Evolutionary conservation across 208 protist species (phyloP).

Genomic region (Spironucleus salmonicida): DNA sequence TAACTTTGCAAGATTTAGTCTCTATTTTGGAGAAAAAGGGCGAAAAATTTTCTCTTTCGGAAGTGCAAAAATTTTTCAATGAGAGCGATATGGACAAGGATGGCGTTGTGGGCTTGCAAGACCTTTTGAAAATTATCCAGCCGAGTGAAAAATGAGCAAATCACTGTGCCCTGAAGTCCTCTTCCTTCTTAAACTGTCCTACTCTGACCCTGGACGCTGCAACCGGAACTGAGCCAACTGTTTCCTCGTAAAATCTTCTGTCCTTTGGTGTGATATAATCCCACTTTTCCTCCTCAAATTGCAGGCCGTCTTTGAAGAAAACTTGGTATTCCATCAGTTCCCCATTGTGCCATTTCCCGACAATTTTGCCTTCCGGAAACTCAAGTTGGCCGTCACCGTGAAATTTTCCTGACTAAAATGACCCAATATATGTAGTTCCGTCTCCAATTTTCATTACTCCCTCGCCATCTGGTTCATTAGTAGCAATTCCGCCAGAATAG

Average conservation of each 20-base stretch:
- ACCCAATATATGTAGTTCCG: neutral
- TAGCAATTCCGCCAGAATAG: too few relatives aligned
- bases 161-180: too few relatives aligned
- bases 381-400: neutral
- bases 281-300: conserved; percentile 3
- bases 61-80: too few relatives aligned
- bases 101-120: too few relatives aligned
- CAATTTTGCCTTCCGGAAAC: neutral
- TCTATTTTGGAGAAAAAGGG: too few relatives aligned
- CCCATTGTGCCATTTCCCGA: conserved; percentile 14
- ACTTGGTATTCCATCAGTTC: neutral
- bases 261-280: neutral
- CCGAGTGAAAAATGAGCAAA: too few relatives aligned
- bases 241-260: neutral
- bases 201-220: neutral
- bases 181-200: neutral
- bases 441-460: neutral
- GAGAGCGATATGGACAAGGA: too few relatives aligned
- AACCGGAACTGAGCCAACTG: neutral
- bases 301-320: conserved; percentile 6
- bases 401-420: neutral
- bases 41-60: too few relatives aligned
- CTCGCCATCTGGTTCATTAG: neutral
- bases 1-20: too few relatives aligned
- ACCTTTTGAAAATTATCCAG: too few relatives aligned